A percentile compares a stretch with the other conserved stretches of the same genome.
Evolutionary conservation across 2,329 filamentous ascomycete species (phyloP).

Genomic region (Pestalotiopsis sp.): DNA sequence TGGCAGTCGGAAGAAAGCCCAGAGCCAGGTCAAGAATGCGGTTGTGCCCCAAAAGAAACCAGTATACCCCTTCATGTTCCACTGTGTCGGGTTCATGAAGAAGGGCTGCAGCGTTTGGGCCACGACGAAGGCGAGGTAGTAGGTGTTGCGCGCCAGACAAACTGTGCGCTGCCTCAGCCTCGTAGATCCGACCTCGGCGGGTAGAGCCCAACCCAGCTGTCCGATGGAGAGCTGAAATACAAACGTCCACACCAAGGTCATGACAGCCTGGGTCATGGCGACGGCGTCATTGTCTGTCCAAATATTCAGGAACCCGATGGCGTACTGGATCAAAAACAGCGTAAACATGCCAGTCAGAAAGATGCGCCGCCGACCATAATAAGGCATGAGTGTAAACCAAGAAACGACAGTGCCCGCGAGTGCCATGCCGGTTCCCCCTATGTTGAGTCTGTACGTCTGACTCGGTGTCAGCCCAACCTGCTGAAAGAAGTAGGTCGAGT

Average conservation of each 20-base stretch:
- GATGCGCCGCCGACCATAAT: constrained; percentile 13
- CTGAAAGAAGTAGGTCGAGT: constrained; percentile 29
- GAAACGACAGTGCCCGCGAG: constrained; percentile 10
- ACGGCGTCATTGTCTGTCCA: constrained; percentile 7
- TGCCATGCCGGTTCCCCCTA: constrained; percentile 10
- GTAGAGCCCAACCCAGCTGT: constrained; percentile 7
- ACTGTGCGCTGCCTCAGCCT: constrained; percentile 8
- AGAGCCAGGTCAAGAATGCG: constrained; percentile 44
- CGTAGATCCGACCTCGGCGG: constrained; percentile 7
- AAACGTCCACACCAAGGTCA: constrained; percentile 9
- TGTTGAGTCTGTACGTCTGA: constrained; percentile 15
- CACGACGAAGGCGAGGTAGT: constrained; percentile 10
- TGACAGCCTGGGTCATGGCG: constrained; percentile 7
- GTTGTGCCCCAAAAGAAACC: constrained; percentile 44
- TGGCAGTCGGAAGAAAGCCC: constrained; percentile 51
- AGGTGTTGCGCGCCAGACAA: constrained; percentile 7
- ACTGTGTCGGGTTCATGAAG: constrained; percentile 32
- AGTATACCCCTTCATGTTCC: constrained; percentile 41
- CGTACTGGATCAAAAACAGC: constrained; percentile 11
- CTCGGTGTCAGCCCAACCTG: constrained; percentile 22
- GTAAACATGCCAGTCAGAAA: constrained; percentile 14
- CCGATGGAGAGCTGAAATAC: constrained; percentile 12
- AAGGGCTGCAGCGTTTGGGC: constrained; percentile 10
- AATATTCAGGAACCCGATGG: constrained; percentile 13
- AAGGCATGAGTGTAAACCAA: constrained; percentile 15